Evolutionary conservation across 73 alveolate genomes (phyloP).

Genomic region (Paramecium primaurelia): DNA sequence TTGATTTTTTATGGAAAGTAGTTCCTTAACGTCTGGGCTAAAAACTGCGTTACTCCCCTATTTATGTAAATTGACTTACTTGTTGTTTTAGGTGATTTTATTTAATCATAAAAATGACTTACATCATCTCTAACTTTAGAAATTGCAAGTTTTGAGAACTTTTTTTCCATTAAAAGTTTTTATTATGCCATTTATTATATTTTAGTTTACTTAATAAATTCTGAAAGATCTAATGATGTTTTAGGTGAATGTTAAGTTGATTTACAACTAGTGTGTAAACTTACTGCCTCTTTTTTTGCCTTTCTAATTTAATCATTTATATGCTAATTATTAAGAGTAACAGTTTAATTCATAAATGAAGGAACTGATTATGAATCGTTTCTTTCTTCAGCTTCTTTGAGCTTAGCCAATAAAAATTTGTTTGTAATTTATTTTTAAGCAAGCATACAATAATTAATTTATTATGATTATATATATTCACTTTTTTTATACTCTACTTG

Average conservation of each 20-base stretch:
- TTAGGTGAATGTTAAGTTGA: not conserved
- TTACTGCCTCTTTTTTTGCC: not conserved
- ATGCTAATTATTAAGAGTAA: not conserved
- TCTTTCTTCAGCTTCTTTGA: not conserved
- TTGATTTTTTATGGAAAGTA: not conserved
- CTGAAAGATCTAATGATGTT: not conserved
- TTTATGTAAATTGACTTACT: not conserved
- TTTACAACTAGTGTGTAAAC: not conserved
- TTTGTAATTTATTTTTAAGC: not conserved
- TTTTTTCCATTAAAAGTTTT: not conserved
- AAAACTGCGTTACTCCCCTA: not conserved
- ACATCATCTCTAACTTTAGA: slow-evolving; percentile 24
- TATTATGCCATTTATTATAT: not conserved
- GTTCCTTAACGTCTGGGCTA: not conserved
- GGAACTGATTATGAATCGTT: not conserved
- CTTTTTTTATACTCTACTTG: not conserved
- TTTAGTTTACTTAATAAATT: not conserved
- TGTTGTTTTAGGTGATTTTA: not conserved
- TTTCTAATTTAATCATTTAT: not conserved
- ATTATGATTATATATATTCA: not conserved
- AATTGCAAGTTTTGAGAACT: not conserved
- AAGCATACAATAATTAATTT: not conserved
- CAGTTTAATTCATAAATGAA: not conserved
- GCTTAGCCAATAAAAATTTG: not conserved
- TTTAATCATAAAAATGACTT: slow-evolving; percentile 31